A percentile compares a stretch with the other conserved stretches of the same genome.
These are phyloP conservation scores for Annulohypoxylon stygium DNA, from an alignment of 495 filamentous ascomycete genomes.

Conservation along the genomic window DNA sequence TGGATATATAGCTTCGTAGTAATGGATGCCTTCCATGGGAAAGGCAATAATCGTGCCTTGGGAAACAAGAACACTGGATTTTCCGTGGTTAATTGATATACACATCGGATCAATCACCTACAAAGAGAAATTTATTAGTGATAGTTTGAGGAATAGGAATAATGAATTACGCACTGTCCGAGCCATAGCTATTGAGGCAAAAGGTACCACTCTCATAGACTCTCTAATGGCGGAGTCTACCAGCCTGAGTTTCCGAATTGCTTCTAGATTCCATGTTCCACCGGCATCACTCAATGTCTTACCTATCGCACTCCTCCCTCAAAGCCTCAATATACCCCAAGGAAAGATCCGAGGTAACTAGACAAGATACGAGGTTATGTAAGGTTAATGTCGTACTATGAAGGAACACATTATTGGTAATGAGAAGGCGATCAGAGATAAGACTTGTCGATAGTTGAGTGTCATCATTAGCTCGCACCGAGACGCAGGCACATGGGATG, in stretches of 20 bases:
- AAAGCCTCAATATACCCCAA: slow-evolving; percentile 10
- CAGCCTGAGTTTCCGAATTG: slow-evolving; percentile 1
- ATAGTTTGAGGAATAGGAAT: neutral
- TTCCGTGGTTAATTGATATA: neutral
- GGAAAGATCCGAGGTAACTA: slow-evolving; percentile 3
- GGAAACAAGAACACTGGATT: neutral
- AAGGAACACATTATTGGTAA: slow-evolving; percentile 2
- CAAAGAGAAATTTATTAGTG: neutral
- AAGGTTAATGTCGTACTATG: slow-evolving; percentile 4
- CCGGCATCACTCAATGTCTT: neutral
- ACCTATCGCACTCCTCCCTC: neutral
- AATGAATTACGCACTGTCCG: neutral
- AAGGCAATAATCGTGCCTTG: neutral
- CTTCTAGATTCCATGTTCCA: neutral
- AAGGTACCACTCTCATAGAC: slow-evolving; percentile 1
- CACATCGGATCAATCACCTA: neutral
- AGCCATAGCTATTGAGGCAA: slow-evolving; percentile 4
- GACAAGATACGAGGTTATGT: neutral
- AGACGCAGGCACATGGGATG: neutral
- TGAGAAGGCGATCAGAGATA: slow-evolving; percentile 9
- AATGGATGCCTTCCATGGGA: neutral
- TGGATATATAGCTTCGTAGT: neutral
- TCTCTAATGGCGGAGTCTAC: neutral
- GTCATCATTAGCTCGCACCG: slow-evolving; percentile 1
- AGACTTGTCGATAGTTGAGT: neutral